Evolutionary conservation across 371 early-diverging fungal genomes (phyloP).

Genomic region (Apophysomyces variabilis): DNA sequence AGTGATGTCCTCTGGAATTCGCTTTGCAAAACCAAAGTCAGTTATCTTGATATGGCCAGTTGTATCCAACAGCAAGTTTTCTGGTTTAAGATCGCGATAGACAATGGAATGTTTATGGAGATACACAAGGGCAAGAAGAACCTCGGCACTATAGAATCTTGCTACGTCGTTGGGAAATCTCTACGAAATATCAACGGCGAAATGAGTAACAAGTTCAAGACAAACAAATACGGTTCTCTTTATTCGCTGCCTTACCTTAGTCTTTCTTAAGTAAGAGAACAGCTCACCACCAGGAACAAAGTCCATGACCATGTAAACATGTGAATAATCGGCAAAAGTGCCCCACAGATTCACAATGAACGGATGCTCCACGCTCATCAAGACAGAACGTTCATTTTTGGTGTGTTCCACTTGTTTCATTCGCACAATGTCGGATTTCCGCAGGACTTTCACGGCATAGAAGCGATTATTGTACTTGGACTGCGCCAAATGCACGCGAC

Average conservation of each 20-base stretch:
- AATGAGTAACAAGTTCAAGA: background rate
- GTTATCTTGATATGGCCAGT: slow-evolving; percentile 87
- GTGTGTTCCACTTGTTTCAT: slow-evolving; percentile 96
- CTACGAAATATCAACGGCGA: slow-evolving; percentile 56
- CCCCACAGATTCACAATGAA: slow-evolving; percentile 91
- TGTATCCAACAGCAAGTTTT: slow-evolving; percentile 77
- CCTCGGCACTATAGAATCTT: slow-evolving; percentile 89
- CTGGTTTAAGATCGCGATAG: slow-evolving; percentile 88
- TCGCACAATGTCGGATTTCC: slow-evolving; percentile 90
- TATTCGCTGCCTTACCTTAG: slow-evolving; percentile 47
- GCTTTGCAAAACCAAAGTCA: slow-evolving; percentile 92
- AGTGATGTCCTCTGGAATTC: slow-evolving; percentile 52
- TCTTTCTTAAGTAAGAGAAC: slow-evolving; percentile 72
- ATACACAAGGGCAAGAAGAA: slow-evolving; percentile 87
- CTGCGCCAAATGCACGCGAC: slow-evolving; percentile 89
- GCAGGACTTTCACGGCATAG: slow-evolving; percentile 93
- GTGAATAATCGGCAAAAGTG: slow-evolving; percentile 83
- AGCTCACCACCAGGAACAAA: slow-evolving; percentile 96
- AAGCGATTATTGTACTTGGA: slow-evolving; percentile 85
- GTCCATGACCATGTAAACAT: slow-evolving; percentile 93
- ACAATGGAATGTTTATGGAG: slow-evolving; percentile 80
- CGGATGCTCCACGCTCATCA: slow-evolving; percentile 83
- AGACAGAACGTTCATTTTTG: slow-evolving; percentile 87
- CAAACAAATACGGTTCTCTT: slow-evolving; percentile 59
- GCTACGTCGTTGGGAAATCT: slow-evolving; percentile 85